Base-by-base conservation (phyloP, 2,329 filamentous ascomycete genomes). In the Hirsutella rhossiliensis region DNA sequence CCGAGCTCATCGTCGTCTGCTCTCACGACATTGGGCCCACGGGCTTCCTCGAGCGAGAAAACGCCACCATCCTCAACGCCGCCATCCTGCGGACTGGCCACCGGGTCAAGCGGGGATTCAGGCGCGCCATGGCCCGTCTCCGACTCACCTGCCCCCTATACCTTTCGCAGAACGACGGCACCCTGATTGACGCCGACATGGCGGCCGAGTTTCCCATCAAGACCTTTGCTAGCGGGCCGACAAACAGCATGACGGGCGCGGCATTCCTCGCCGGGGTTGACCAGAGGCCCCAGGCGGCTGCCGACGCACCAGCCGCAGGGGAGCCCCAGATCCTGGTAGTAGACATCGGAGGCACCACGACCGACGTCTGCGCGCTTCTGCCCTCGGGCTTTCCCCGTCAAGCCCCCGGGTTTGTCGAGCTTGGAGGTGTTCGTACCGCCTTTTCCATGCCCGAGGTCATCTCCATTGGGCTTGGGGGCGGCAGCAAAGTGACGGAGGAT, bases 331-430 rank as follows among this genome's bases (percentile, higher is more conserved):
- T 66, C 1, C 50, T 78, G 38, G 73, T 78, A 0, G 66, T 78
- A 2, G 76, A 80, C 50, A 69, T 80, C 27, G 76, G 77, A 8
- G 76, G 76, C 15, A 80, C 77, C 0, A 80, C 76, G 0, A 75
- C 75, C 2, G 77, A 81, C 54, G 71, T 79, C 9, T 75, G 76
- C 23, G 65, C 75, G 0, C 56, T 81, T 2, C 61, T 78, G 1
- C 69, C 73, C 0, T 76, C 70, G 3, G 77, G 77, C 0, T 79
- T 79, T 40, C 77, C 77, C 0, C 66, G 76, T 18, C 75, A 79
- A 48, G 75, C 77, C 4, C 68, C 75, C 0, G 73, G 72, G 0
- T 79, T 74, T 43, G 72, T 74, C 11, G 71, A 76, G 44, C 64
- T 81, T 5, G 74, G 69, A 2, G 75, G 76, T 1, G 75, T 80